Percentiles rank a stretch among this genome's conserved stretches.
Conservation (phyloP, 169 alveolate species). For the Eimeria necatrix region DNA sequence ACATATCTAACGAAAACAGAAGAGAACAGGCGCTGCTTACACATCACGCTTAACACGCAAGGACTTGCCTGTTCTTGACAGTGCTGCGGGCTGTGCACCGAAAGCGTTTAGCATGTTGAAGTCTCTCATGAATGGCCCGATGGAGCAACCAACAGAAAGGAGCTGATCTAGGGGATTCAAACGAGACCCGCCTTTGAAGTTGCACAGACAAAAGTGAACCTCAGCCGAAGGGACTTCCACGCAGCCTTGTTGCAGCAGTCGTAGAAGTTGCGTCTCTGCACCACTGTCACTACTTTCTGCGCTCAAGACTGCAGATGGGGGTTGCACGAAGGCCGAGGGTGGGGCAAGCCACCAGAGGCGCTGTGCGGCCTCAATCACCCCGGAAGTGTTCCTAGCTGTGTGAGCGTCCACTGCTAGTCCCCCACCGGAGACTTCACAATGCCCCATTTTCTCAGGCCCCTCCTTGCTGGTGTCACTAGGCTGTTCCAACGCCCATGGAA, state of each 20-base stretch:
- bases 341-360: slow-evolving; percentile 75
- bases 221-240: slow-evolving; percentile 52
- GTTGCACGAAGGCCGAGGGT: neutral
- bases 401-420: neutral
- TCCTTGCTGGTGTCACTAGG: no score
- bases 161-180: neutral
- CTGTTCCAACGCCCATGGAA: neutral
- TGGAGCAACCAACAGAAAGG: neutral
- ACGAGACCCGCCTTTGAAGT: neutral
- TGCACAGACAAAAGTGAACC: neutral
- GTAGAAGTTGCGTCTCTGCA: slow-evolving; percentile 40
- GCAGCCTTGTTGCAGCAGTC: slow-evolving; percentile 75
- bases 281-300: neutral
- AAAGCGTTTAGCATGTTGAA: slow-evolving; percentile 15
- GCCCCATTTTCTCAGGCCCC: neutral
- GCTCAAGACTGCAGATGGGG: neutral
- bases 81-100: slow-evolving; percentile 32
- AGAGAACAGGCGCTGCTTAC: no score
- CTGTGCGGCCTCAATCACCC: slow-evolving; percentile 38
- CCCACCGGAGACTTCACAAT: neutral
- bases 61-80: slow-evolving; percentile 47
- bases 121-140: slow-evolving; percentile 44
- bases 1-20: no score
- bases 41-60: no score
- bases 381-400: neutral